These are phyloP conservation scores for Fusarium nodosum DNA, from an alignment of 2,329 filamentous ascomycete species.

Conservation along the genomic window DNA sequence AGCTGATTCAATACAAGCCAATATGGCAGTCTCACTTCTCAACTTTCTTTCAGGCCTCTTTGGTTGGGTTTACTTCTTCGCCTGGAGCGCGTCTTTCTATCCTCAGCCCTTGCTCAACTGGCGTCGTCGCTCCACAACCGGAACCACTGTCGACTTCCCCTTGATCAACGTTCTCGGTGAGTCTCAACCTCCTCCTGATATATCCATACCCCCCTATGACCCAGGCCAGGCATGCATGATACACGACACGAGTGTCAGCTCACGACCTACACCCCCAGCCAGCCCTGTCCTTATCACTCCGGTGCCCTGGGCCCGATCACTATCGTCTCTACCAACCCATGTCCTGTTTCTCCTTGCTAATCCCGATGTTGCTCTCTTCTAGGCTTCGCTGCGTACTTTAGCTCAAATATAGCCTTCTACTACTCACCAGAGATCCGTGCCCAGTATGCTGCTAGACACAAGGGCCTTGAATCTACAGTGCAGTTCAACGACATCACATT, in stretches of 20 bases:
- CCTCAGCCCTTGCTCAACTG: constrained; percentile 89
- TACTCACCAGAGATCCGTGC: constrained; percentile 81
- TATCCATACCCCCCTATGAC: constrained; percentile 17
- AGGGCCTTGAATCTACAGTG: constrained; percentile 83
- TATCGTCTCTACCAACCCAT: constrained; percentile 22
- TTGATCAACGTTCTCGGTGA: constrained; percentile 75
- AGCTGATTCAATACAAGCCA: constrained; percentile 10
- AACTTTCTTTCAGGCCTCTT: constrained; percentile 68
- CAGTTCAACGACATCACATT: constrained; percentile 92
- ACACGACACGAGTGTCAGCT: constrained; percentile 36
- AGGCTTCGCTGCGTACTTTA: constrained; percentile 81
- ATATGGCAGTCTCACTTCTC: constrained; percentile 57
- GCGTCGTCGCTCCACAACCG: constrained; percentile 80
- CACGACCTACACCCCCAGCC: constrained; percentile 12
- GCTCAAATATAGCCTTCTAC: constrained; percentile 81
- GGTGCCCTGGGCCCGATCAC: constrained; percentile 29
- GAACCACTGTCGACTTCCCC: constrained; percentile 90
- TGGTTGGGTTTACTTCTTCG: constrained; percentile 81
- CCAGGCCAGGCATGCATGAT: not conserved
- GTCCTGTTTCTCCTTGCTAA: constrained; percentile 31
- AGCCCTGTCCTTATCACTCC: constrained; percentile 11
- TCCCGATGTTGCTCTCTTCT: constrained; percentile 19
- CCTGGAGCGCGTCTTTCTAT: constrained; percentile 93
- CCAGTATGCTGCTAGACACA: constrained; percentile 87
- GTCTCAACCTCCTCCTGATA: constrained; percentile 29